phyloP scores from a whole-genome alignment of 352 stramenopile species.

The Globisporangium iwayamae region DNA sequence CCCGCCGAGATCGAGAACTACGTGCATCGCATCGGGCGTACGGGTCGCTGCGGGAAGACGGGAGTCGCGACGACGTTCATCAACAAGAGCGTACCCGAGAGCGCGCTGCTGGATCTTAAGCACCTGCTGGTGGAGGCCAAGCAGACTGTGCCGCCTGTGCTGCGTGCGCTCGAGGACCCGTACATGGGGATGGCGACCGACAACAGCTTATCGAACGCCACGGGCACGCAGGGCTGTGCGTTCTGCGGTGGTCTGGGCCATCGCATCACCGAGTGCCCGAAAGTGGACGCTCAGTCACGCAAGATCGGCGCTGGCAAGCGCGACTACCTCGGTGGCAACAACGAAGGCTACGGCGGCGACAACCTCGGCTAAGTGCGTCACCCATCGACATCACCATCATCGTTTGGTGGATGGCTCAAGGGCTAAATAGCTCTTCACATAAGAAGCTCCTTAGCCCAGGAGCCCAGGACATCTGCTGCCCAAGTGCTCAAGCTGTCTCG shows the following conservation, averaged over 20 bases:
- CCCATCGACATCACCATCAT: neutral
- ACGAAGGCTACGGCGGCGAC: constrained; percentile 93
- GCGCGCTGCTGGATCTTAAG: constrained; percentile 97
- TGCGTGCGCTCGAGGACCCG: constrained; percentile 97
- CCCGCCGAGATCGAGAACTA: constrained; percentile 99
- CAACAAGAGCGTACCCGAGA: constrained; percentile 96
- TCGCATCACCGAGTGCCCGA: constrained; percentile 98
- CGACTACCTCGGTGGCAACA: constrained; percentile 92
- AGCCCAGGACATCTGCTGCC: neutral
- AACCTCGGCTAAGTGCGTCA: constrained; percentile 49
- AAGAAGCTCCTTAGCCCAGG: neutral
- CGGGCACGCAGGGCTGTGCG: constrained; percentile 92
- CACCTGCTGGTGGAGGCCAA: constrained; percentile 98
- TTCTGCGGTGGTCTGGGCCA: constrained; percentile 99
- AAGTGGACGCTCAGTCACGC: constrained; percentile 97
- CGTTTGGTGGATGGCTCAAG: neutral
- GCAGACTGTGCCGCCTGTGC: constrained; percentile 96
- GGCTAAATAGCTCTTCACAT: neutral
- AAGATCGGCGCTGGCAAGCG: constrained; percentile 92
- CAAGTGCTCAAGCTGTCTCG: neutral
- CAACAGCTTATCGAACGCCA: constrained; percentile 52
- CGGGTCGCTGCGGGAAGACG: constrained; percentile 97
- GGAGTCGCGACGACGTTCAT: constrained; percentile 99
- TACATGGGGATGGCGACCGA: constrained; percentile 82
- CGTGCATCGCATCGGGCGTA: constrained; percentile 98